Conservation (phyloP, 768 basidiomycete species). For the Boletus tylopilopsis region DNA sequence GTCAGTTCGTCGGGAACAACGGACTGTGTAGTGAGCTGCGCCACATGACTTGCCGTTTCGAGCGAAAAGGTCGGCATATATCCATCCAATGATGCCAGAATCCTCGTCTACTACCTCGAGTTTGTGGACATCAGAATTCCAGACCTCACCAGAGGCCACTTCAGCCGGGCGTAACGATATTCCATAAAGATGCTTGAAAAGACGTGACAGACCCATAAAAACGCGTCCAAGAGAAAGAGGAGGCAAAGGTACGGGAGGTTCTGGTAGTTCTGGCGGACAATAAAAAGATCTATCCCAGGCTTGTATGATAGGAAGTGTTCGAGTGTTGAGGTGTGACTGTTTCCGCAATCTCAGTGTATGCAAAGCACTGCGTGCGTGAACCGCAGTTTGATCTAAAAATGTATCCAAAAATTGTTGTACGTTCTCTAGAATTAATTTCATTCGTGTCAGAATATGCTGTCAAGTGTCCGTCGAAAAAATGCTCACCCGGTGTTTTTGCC, state of each 20-base stretch:
- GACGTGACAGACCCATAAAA: constrained; percentile 85
- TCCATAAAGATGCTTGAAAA: constrained; percentile 87
- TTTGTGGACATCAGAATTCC: constrained; percentile 87
- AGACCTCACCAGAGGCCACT: constrained; percentile 73
- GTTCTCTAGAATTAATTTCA: constrained; percentile 52
- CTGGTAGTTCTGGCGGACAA: constrained; percentile 73
- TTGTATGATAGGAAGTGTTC: constrained; percentile 62
- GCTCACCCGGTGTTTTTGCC: constrained; percentile 87
- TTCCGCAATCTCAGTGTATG: constrained; percentile 65
- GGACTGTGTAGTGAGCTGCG: constrained; percentile 96
- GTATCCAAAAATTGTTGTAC: constrained; percentile 83
- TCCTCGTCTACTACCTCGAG: constrained; percentile 91
- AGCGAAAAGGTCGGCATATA: constrained; percentile 90
- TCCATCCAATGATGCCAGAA: constrained; percentile 84
- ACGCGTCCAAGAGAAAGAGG: constrained; percentile 85
- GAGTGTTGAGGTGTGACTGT: constrained; percentile 62
- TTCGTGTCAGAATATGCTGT: not conserved
- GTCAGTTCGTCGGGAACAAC: constrained; percentile 89
- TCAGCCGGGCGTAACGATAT: constrained; percentile 73
- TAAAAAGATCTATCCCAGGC: constrained; percentile 99
- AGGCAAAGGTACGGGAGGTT: constrained; percentile 69
- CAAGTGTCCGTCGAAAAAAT: not conserved
- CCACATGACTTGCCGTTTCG: constrained; percentile 83
- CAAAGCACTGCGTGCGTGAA: constrained; percentile 73
- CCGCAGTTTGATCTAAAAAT: constrained; percentile 73